Evolutionary conservation across 1,139 yeast species (phyloP), one percentile per base, ranked within the genome.

Genomic region (Blastobotrys niveus): DNA sequence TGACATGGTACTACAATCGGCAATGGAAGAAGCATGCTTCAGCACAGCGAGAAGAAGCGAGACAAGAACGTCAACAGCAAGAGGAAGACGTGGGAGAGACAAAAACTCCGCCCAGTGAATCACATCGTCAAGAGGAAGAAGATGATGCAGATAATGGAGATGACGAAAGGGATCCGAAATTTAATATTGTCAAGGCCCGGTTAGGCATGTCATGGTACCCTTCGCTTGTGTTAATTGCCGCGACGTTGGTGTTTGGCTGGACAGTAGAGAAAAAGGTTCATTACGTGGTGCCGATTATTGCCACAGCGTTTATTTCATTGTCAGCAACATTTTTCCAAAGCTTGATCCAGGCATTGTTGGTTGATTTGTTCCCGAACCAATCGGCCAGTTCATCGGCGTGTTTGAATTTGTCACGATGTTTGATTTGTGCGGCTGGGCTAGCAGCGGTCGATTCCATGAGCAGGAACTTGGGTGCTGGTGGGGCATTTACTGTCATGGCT

Each of bases 171-270:
- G 51, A 64, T 14, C 5, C 9, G 9, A 3, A 5, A 2, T 71
- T 77, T 52, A 71, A 76, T 48, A 68, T 79, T 22, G 71, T 75
- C 47, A 67, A 65, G 32, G 73, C 79, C 5, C 66, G 85, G 37
- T 59, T 80, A 22, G 60, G 55, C 3, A 54, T 54, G 21, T 49
- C 63, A 1, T 51, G 59, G 1, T 50, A 66, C 21, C 73, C 79
- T 6, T 52, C 64, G 1, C 39, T 48, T 1, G 36, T 48, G 48
- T 69, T 38, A 5, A 59, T 31, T 24, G 55, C 60, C 3, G 71
- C 77, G 0, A 61, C 73, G 3, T 50, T 79, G 1, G 62, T 77
- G 0, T 84, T 75, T 64, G 94, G 91, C 1, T 85, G 95, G 94
- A 73, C 84, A 41, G 54, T 84, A 4, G 67, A 75, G 35, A 58